These are phyloP conservation scores for Paraglomus occultum DNA, from an alignment of 192 early-diverging fungal genomes.

Conservation along the genomic window DNA sequence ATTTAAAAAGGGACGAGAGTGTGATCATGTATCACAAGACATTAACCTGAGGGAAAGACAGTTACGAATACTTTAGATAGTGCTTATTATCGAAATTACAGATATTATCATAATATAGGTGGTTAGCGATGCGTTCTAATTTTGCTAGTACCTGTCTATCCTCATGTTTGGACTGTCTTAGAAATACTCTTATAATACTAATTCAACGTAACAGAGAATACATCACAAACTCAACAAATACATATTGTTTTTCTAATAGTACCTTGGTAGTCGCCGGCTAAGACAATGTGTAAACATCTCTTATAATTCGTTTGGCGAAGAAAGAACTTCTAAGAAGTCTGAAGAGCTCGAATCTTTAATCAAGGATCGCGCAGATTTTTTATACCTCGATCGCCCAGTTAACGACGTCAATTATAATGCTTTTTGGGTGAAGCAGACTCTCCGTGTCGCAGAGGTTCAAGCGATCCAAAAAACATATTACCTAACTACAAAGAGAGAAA, in stretches of 20 bases:
- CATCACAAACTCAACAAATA: no score
- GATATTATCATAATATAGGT: no score
- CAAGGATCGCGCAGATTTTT: conserved; percentile 70
- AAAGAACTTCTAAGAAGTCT: conserved; percentile 43
- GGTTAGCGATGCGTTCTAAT: no score
- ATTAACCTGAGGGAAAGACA: no score
- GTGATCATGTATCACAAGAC: no score
- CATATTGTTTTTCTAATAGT: not conserved
- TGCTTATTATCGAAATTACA: no score
- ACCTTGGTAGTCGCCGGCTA: conserved; percentile 66
- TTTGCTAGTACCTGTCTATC: no score
- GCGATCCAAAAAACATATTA: conserved; percentile 61
- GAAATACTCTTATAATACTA: no score
- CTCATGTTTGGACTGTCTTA: no score
- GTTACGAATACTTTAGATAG: no score
- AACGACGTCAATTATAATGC: conserved; percentile 45
- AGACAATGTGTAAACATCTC: conserved; percentile 60
- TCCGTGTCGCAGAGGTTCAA: conserved; percentile 66
- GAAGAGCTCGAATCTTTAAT: conserved; percentile 61
- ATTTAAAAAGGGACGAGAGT: no score
- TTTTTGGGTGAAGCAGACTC: conserved; percentile 52
- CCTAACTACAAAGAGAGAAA: conserved; percentile 37
- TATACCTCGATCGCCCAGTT: conserved; percentile 64
- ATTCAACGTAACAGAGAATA: no score
- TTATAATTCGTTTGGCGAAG: conserved; percentile 48